phyloP scores from a whole-genome alignment of 2,329 filamentous ascomycete species.

The Xylariales sp. region DNA sequence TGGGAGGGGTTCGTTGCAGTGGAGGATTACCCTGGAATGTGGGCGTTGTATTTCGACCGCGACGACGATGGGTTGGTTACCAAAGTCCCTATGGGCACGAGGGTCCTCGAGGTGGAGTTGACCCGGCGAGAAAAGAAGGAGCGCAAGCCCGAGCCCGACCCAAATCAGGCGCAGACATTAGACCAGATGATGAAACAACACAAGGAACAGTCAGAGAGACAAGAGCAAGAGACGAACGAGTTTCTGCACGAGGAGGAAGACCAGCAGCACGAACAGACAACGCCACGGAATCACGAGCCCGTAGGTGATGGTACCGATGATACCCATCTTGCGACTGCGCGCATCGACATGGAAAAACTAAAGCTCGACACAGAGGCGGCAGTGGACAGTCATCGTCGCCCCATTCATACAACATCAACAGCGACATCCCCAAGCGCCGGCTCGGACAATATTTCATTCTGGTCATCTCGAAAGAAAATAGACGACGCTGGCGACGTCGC shows the following conservation, averaged over 20 bases:
- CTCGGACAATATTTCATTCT: constrained; percentile 46
- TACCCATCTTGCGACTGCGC: background rate
- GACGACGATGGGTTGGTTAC: constrained; percentile 58
- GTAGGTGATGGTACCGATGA: too few relatives aligned
- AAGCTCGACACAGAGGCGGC: constrained; percentile 30
- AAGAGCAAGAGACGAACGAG: constrained; percentile 23
- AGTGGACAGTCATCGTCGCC: background rate
- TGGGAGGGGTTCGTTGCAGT: constrained; percentile 65
- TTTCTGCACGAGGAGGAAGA: constrained; percentile 8
- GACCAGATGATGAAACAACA: constrained; percentile 49
- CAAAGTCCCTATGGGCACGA: constrained; percentile 60
- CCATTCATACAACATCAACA: constrained; percentile 6
- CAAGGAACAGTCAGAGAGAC: constrained; percentile 41
- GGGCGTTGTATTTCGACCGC: constrained; percentile 61
- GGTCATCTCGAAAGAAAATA: constrained; percentile 42
- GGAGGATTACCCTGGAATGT: constrained; percentile 56
- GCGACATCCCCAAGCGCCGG: constrained; percentile 41
- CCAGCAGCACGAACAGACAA: constrained; percentile 22
- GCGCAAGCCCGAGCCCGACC: constrained; percentile 50
- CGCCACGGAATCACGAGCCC: background rate
- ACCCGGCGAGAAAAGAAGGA: constrained; percentile 62
- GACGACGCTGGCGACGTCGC: constrained; percentile 39
- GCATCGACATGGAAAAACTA: constrained; percentile 12
- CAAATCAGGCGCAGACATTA: constrained; percentile 44
- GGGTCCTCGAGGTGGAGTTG: constrained; percentile 67